Percentiles rank a stretch among this genome's conserved stretches.
Evolutionary conservation across 2,329 filamentous ascomycete genomes (phyloP).

Genomic region (Diaporthe sp.): DNA sequence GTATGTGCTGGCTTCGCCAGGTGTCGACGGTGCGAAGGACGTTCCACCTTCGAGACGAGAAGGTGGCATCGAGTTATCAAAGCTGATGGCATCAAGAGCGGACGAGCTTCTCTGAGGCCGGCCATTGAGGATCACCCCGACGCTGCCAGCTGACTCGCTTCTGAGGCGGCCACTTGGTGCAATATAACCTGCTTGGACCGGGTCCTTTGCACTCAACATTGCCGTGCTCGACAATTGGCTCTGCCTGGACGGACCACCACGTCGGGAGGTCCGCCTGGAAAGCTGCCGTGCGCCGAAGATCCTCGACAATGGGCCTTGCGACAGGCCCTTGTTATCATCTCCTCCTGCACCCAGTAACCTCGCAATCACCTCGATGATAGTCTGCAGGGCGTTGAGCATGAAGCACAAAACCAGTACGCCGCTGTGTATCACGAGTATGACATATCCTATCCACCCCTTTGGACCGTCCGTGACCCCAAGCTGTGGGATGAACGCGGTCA

Average conservation of each 20-base stretch:
- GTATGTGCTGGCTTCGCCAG: slow-evolving; percentile 75
- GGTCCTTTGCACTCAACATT: slow-evolving; percentile 78
- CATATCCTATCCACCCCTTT: slow-evolving; percentile 96
- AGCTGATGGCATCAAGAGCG: slow-evolving; percentile 60
- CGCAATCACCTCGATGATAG: slow-evolving; percentile 87
- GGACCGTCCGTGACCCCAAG: slow-evolving; percentile 81
- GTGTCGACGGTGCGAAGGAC: slow-evolving; percentile 78
- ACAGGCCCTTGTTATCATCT: slow-evolving; percentile 75
- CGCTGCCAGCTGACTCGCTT: slow-evolving; percentile 71
- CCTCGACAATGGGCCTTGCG: slow-evolving; percentile 85
- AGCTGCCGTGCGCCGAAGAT: slow-evolving; percentile 93
- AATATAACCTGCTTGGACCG: slow-evolving; percentile 70
- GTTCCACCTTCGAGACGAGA: slow-evolving; percentile 67
- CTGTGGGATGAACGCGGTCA: slow-evolving; percentile 86
- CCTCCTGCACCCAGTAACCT: slow-evolving; percentile 85
- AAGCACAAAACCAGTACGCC: slow-evolving; percentile 90
- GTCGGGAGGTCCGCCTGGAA: slow-evolving; percentile 75
- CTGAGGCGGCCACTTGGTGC: slow-evolving; percentile 65
- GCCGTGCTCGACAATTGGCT: slow-evolving; percentile 86
- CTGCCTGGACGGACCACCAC: slow-evolving; percentile 73
- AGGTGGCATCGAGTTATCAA: slow-evolving; percentile 56
- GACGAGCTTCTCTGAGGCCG: slow-evolving; percentile 62
- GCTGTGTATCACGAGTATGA: slow-evolving; percentile 86
- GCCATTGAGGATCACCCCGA: slow-evolving; percentile 59
- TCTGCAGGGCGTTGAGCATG: slow-evolving; percentile 91